These are phyloP conservation scores for Piper betle DNA, from an alignment of 164 flowering plant species.

Conservation along the genomic window DNA sequence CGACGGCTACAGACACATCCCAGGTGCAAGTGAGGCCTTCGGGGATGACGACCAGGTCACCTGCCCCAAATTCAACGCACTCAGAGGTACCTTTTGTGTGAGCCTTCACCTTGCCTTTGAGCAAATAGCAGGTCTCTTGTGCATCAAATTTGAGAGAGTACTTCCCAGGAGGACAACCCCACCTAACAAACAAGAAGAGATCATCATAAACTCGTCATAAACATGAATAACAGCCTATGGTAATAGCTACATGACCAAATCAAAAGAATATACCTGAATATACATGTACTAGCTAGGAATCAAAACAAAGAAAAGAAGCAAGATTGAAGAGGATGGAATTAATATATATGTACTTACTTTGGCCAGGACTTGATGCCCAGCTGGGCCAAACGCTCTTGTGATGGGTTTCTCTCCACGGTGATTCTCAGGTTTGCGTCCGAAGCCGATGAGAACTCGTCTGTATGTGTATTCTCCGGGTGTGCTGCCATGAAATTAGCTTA, in stretches of 20 bases:
- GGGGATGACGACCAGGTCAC: constrained; percentile 39
- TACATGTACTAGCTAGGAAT: not conserved
- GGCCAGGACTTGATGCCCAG: constrained; percentile 85
- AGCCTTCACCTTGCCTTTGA: constrained; percentile 73
- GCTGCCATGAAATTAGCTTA: not conserved
- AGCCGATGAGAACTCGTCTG: not conserved
- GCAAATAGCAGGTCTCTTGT: constrained; percentile 65
- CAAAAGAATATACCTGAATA: not conserved
- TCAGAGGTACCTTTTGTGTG: constrained; percentile 40
- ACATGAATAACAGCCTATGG: too few species aligned
- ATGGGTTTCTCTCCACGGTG: constrained; percentile 49
- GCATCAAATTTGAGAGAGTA: constrained; percentile 79
- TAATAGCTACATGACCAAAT: too few species aligned
- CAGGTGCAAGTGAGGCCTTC: constrained; percentile 64
- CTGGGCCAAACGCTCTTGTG: constrained; percentile 42
- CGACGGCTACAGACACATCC: constrained; percentile 62
- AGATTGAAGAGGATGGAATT: too few species aligned
- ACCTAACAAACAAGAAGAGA: constrained; percentile 22
- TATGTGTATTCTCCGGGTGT: not conserved
- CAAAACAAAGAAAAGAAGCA: too few species aligned
- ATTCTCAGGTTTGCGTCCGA: constrained; percentile 27
- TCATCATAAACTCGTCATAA: too few species aligned
- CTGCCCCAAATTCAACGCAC: constrained; percentile 69
- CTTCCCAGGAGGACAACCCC: constrained; percentile 86
- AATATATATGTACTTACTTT: constrained; percentile 34